Percentiles rank a stretch among this genome's conserved stretches.
phyloP scores from a whole-genome alignment of 352 stramenopile genomes.

The Phytophthora boehmeriae region DNA sequence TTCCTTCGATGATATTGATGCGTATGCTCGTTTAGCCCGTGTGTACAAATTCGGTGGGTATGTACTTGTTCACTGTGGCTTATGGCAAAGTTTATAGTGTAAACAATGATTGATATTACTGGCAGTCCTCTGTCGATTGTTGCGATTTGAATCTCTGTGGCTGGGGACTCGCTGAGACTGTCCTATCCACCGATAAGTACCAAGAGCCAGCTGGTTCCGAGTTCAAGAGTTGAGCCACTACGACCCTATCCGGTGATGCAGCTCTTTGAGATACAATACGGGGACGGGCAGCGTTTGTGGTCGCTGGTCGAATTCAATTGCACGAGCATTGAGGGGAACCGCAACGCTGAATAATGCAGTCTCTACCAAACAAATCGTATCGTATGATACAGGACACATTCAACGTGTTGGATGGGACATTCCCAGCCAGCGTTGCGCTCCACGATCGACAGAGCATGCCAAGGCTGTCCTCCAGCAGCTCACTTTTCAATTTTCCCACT shows the following conservation, averaged over 20 bases:
- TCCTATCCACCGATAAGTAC: neutral
- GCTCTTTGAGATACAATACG: neutral
- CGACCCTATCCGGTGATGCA: neutral
- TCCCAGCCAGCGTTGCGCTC: neutral
- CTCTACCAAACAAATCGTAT: too few relatives aligned
- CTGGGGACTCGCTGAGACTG: neutral
- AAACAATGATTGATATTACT: too few relatives aligned
- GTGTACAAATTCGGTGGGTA: too few relatives aligned
- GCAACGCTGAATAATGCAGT: slow-evolving; percentile 8
- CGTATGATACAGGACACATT: neutral
- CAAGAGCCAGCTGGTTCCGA: neutral
- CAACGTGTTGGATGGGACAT: slow-evolving; percentile 20
- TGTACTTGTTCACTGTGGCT: too few relatives aligned
- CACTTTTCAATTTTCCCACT: slow-evolving; percentile 28
- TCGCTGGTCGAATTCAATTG: too few relatives aligned
- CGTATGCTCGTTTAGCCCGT: too few relatives aligned
- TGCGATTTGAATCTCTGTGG: neutral
- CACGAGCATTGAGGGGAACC: neutral
- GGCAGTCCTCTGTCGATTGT: too few relatives aligned
- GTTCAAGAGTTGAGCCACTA: neutral
- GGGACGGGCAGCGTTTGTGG: neutral
- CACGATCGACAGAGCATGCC: slow-evolving; percentile 8
- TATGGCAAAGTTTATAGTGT: too few relatives aligned
- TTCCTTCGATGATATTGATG: too few relatives aligned
- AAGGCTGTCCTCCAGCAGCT: slow-evolving; percentile 8